These are phyloP conservation scores for Dendrobium nobile DNA, from an alignment of 106 monocot genomes.

Conservation along the genomic window DNA sequence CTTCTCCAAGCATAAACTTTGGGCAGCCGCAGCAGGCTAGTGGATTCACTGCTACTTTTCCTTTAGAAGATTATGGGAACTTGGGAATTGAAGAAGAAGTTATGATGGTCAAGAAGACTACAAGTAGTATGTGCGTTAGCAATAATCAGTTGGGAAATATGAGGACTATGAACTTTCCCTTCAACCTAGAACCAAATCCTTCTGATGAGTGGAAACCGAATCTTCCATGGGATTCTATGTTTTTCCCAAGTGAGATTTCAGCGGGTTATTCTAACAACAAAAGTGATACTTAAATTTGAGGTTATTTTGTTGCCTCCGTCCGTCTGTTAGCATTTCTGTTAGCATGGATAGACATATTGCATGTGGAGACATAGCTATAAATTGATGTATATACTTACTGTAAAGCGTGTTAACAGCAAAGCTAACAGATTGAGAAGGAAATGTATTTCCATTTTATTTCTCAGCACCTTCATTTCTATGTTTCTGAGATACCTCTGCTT, in stretches of 20 bases:
- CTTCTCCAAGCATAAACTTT: slow-evolving; percentile 36
- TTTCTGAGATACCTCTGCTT: background rate
- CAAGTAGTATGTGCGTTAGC: background rate
- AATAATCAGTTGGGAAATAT: slow-evolving; percentile 19
- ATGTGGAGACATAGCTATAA: background rate
- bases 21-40: slow-evolving; percentile 20
- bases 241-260: slow-evolving; percentile 30
- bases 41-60: slow-evolving; percentile 25
- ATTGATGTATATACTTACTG: slow-evolving; percentile 18
- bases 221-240: slow-evolving; percentile 24
- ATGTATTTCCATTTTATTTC: background rate
- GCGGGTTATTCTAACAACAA: slow-evolving; percentile 21
- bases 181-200: slow-evolving; percentile 11
- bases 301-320: background rate
- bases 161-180: slow-evolving; percentile 23
- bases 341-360: background rate
- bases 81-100: slow-evolving; percentile 20
- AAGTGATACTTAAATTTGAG: slow-evolving; percentile 30
- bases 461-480: background rate
- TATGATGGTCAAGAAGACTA: slow-evolving; percentile 12
- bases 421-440: slow-evolving; percentile 21
- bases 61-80: slow-evolving; percentile 13
- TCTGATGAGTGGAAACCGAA: slow-evolving; percentile 37
- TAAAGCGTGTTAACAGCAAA: slow-evolving; percentile 16
- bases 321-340: slow-evolving; percentile 7